A percentile compares a stretch with the other conserved stretches of the same genome.
Evolutionary conservation across 2,329 filamentous ascomycete species (phyloP).

Genomic region (Alternaria novae-zelandiae): DNA sequence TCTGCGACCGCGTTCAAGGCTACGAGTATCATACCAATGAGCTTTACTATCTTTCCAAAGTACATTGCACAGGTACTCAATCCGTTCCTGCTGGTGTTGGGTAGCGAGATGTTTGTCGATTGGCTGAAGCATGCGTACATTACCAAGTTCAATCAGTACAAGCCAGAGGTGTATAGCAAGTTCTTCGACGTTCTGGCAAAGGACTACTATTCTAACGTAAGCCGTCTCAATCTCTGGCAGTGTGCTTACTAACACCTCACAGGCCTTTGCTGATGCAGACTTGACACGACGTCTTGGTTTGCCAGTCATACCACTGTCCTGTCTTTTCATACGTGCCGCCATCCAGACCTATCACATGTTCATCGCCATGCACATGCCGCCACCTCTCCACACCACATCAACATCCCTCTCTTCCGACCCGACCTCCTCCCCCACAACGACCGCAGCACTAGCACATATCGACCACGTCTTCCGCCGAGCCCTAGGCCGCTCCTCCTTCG

Average conservation of each 20-base stretch:
- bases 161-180: conserved; percentile 84
- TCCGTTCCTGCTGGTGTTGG: conserved; percentile 91
- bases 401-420: conserved; percentile 69
- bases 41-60: conserved; percentile 86
- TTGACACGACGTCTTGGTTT: conserved; percentile 88
- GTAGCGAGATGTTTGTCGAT: conserved; percentile 96
- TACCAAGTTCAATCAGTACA: conserved; percentile 97
- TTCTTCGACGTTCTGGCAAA: conserved; percentile 95
- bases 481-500: conserved; percentile 74
- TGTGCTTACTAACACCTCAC: conserved; percentile 14
- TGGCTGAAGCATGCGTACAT: conserved; percentile 98
- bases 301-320: conserved; percentile 89
- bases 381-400: conserved; percentile 71
- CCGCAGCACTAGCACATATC: conserved; percentile 78
- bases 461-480: conserved; percentile 79
- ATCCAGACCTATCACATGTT: conserved; percentile 99
- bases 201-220: conserved; percentile 93
- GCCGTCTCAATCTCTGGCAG: too few species aligned
- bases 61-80: conserved; percentile 90
- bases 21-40: conserved; percentile 81
- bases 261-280: conserved; percentile 90
- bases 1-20: conserved; percentile 61
- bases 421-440: conserved; percentile 70
- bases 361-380: conserved; percentile 81
- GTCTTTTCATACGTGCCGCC: conserved; percentile 91